Conservation (phyloP, 257 asterid species). For the Solanum commersonii region DNA sequence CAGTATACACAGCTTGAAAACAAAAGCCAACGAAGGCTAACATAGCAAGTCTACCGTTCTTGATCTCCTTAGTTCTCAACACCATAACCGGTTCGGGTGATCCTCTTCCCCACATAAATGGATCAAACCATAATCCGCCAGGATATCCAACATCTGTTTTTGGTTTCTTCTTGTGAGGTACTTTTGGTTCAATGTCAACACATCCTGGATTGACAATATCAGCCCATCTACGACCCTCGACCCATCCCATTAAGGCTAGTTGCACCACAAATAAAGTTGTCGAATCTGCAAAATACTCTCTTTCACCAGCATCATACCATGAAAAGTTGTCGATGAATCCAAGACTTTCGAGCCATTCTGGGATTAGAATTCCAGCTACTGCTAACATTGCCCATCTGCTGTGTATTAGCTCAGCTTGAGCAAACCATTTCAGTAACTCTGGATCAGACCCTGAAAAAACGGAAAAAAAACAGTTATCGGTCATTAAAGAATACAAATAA, state of each 20-base stretch:
- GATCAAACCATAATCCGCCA: constrained; percentile 82
- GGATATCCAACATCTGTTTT: constrained; percentile 83
- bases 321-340: constrained; percentile 68
- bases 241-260: constrained; percentile 80
- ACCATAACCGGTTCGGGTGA: constrained; percentile 87
- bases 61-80: constrained; percentile 77
- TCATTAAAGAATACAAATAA: not conserved
- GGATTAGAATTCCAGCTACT: constrained; percentile 70
- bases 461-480: not conserved
- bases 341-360: constrained; percentile 68
- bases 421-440: constrained; percentile 69
- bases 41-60: constrained; percentile 89
- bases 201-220: constrained; percentile 70
- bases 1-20: constrained; percentile 72
- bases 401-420: constrained; percentile 81
- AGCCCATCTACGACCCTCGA: constrained; percentile 87
- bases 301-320: constrained; percentile 69
- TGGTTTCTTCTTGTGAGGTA: constrained; percentile 54
- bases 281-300: constrained; percentile 67
- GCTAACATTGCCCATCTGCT: constrained; percentile 89
- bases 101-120: constrained; percentile 85
- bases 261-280: constrained; percentile 53
- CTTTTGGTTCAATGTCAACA: constrained; percentile 54
- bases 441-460: constrained; percentile 60
- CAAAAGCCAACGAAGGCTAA: constrained; percentile 77